A percentile compares a stretch with the other conserved stretches of the same genome.
Conservation (phyloP, 345 rosid species). For the Ailanthus altissimus region DNA sequence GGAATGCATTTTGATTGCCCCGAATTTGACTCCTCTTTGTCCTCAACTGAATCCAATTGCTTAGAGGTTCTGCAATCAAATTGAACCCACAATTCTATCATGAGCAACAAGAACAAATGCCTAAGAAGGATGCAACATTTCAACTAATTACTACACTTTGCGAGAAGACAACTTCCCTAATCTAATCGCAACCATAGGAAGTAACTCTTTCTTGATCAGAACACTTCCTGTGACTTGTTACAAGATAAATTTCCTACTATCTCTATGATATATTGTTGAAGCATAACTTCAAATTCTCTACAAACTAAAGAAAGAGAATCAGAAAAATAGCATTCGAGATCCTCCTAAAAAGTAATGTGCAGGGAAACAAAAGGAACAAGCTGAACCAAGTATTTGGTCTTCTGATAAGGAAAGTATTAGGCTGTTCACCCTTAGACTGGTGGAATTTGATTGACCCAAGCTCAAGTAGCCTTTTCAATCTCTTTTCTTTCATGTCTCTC, state of each 20-base stretch:
- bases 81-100: conserved; percentile 8
- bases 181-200: neutral
- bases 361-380: neutral
- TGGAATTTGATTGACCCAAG: conserved; percentile 6
- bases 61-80: conserved; percentile 54
- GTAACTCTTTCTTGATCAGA: neutral
- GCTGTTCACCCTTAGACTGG: neutral
- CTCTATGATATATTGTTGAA: conserved; percentile 3
- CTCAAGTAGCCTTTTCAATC: conserved; percentile 3
- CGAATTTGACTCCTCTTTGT: conserved; percentile 44
- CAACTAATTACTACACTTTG: neutral
- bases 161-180: neutral
- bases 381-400: neutral
- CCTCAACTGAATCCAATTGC: conserved; percentile 50
- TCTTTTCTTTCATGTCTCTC: neutral
- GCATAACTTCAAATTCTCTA: conserved; percentile 4
- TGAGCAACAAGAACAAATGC: conserved; percentile 2
- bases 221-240: neutral
- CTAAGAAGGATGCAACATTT: neutral
- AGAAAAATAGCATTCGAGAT: neutral
- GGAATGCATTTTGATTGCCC: conserved; percentile 66
- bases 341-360: neutral
- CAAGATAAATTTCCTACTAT: neutral
- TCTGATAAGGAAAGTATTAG: neutral
- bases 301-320: neutral